A percentile compares a stretch with the other conserved stretches of the same genome.
Evolutionary conservation across 2,329 filamentous ascomycete species (phyloP).

Genomic region (Didymella exigua): DNA sequence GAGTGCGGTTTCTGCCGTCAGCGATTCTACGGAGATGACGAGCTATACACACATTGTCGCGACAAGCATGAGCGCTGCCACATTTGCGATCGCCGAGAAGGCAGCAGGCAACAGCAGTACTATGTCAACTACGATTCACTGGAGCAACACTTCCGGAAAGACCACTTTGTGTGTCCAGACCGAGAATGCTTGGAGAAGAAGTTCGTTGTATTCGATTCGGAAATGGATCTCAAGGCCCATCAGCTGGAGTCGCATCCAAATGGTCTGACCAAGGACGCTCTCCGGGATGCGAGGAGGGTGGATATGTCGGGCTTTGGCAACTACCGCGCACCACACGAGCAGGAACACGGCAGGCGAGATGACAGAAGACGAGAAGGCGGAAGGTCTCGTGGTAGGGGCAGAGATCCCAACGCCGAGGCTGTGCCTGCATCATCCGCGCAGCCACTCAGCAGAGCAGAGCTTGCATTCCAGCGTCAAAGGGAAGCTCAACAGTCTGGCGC

Average conservation of each 20-base stretch:
- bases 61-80: constrained; percentile 95
- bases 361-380: constrained; percentile 52
- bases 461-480: constrained; percentile 90
- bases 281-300: constrained; percentile 81
- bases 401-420: constrained; percentile 85
- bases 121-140: constrained; percentile 87
- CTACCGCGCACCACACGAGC: constrained; percentile 72
- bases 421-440: constrained; percentile 78
- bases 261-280: constrained; percentile 78
- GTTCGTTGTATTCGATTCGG: constrained; percentile 93
- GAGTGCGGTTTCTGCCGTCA: constrained; percentile 91
- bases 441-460: constrained; percentile 80
- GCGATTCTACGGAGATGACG: constrained; percentile 94
- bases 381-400: constrained; percentile 67
- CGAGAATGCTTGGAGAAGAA: constrained; percentile 94
- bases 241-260: constrained; percentile 83
- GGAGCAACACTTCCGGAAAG: constrained; percentile 83
- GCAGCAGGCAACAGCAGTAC: constrained; percentile 78
- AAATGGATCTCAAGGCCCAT: constrained; percentile 94
- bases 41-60: constrained; percentile 90
- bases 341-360: constrained; percentile 58
- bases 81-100: constrained; percentile 77
- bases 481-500: constrained; percentile 88
- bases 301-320: constrained; percentile 83
- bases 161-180: constrained; percentile 85